Evolutionary conservation across 202 grass and related monocot species (phyloP).

Genomic region (Digitaria exilis): DNA sequence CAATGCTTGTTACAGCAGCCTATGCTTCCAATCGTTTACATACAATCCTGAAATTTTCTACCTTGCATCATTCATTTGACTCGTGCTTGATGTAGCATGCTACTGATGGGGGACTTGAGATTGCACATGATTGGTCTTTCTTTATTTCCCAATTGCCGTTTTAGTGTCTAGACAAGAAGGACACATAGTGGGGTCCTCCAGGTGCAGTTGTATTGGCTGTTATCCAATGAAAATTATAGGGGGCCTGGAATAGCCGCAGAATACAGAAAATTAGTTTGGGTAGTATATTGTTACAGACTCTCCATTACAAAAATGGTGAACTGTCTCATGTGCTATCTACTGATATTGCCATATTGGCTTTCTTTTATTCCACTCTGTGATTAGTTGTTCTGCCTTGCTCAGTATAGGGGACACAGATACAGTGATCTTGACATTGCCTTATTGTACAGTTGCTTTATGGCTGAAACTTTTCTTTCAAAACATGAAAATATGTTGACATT

Average conservation of each 20-base stretch:
- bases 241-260: not conserved
- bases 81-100: not conserved
- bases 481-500: not conserved
- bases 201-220: not conserved
- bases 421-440: not conserved
- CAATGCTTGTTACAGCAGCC: not conserved
- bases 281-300: not conserved
- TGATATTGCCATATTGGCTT: not conserved
- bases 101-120: not conserved
- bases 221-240: not conserved
- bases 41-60: not conserved
- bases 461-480: not conserved
- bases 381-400: not conserved
- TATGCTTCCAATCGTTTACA: not conserved
- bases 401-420: not conserved
- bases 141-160: not conserved
- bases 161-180: not conserved
- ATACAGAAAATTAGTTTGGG: not conserved
- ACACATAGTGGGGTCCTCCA: not conserved
- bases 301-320: not conserved
- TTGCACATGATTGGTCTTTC: conserved; percentile 12
- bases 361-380: not conserved
- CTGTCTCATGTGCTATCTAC: not conserved
- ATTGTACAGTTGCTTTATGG: not conserved
- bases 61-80: not conserved